A percentile compares a stretch with the other conserved stretches of the same genome.
phyloP scores from a whole-genome alignment of 164 flowering plant species.

The Taxillus chinensis region DNA sequence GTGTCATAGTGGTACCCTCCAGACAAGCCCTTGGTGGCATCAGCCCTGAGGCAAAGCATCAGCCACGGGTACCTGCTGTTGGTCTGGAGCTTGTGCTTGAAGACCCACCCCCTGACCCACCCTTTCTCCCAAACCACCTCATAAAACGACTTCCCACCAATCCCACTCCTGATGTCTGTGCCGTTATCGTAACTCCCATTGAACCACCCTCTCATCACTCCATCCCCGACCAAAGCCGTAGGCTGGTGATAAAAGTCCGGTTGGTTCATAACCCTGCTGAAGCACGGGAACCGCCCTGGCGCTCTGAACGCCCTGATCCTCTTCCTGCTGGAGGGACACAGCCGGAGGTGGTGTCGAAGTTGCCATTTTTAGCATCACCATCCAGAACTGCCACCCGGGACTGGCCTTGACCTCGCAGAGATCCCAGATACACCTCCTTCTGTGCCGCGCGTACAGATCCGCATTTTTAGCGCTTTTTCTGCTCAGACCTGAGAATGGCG shows the following conservation, averaged over 20 bases:
- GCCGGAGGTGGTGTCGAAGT: conserved; percentile 49
- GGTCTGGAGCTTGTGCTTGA: conserved; percentile 53
- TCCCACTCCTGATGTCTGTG: conserved; percentile 22
- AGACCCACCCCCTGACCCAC: conserved; percentile 58
- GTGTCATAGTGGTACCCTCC: conserved; percentile 79
- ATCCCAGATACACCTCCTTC: conserved; percentile 61
- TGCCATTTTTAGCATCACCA: conserved; percentile 86
- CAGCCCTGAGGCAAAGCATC: conserved; percentile 82
- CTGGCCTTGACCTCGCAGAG: conserved; percentile 49
- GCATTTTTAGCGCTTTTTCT: conserved; percentile 21
- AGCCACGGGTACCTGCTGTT: conserved; percentile 74
- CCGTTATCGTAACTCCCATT: conserved; percentile 55
- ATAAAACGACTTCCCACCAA: conserved; percentile 33
- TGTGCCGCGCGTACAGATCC: conserved; percentile 65
- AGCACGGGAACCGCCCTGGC: conserved; percentile 54
- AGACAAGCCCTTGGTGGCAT: conserved; percentile 60
- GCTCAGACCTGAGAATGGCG: conserved; percentile 30
- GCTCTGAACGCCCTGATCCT: conserved; percentile 25
- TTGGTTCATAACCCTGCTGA: conserved; percentile 76
- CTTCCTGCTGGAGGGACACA: conserved; percentile 62
- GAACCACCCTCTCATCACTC: conserved; percentile 42
- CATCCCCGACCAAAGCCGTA: conserved; percentile 14
- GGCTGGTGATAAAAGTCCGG: conserved; percentile 42
- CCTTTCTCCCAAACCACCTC: conserved; percentile 68
- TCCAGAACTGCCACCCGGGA: conserved; percentile 64